These are phyloP conservation scores for Pythium rishiriense DNA, from an alignment of 352 stramenopile species.

Conservation along the genomic window DNA sequence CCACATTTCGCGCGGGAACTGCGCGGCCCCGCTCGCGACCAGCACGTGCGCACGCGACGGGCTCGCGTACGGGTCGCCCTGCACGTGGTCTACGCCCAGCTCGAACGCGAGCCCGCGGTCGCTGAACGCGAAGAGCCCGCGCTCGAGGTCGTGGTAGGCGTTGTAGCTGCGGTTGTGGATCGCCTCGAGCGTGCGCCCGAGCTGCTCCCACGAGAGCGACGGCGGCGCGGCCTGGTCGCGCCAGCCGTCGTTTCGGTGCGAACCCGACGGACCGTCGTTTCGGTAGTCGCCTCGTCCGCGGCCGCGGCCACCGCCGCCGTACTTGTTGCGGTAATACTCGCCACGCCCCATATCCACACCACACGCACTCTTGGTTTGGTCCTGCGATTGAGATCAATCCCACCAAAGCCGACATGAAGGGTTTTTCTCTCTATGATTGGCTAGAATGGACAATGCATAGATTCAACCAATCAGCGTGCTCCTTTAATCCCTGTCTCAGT, in stretches of 20 bases:
- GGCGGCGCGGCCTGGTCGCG: conserved; percentile 15
- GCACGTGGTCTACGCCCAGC: conserved; percentile 92
- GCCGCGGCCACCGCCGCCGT: conserved; percentile 54
- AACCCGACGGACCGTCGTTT: background rate
- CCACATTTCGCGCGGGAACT: conserved; percentile 83
- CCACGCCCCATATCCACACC: conserved; percentile 73
- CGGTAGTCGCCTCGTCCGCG: conserved; percentile 5
- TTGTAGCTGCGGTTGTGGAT: conserved; percentile 85
- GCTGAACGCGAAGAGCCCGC: conserved; percentile 40
- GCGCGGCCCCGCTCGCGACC: conserved; percentile 63
- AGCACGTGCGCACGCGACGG: conserved; percentile 93
- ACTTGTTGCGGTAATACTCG: conserved; percentile 91
- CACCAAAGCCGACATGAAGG: background rate
- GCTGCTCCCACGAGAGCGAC: conserved; percentile 45
- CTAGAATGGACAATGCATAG: background rate
- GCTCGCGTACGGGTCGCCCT: conserved; percentile 95
- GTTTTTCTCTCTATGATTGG: conserved; percentile 4
- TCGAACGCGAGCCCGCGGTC: conserved; percentile 51
- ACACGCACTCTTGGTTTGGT: background rate
- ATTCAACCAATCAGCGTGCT: conserved; percentile 10
- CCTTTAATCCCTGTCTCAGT: background rate
- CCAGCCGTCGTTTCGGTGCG: conserved; percentile 13
- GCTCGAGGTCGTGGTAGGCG: conserved; percentile 78
- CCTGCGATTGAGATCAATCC: background rate
- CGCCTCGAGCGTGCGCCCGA: conserved; percentile 47